These are phyloP conservation scores for Linnemannia zychae DNA, from an alignment of 192 early-diverging fungal species.

Conservation along the genomic window DNA sequence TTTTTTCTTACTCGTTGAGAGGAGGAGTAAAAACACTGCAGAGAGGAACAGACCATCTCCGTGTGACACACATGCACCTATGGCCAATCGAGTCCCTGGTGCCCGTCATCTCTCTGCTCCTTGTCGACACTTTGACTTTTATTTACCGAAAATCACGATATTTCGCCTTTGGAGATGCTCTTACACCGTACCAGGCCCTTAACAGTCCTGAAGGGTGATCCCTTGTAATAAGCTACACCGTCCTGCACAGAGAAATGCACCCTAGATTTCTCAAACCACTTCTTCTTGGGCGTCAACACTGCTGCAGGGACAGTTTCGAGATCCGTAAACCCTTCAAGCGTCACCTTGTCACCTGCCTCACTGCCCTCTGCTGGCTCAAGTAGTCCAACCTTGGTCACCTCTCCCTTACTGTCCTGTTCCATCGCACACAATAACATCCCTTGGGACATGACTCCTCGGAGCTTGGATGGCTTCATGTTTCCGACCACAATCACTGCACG, in stretches of 20 bases:
- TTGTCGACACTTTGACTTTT: neutral
- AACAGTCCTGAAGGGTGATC: conserved; percentile 43
- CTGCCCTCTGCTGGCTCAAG: conserved; percentile 65
- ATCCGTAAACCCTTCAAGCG: conserved; percentile 58
- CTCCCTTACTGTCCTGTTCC: conserved; percentile 50
- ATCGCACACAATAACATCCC: conserved; percentile 77
- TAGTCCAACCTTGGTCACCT: conserved; percentile 64
- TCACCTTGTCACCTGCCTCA: conserved; percentile 67
- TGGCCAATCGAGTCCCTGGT: conserved; percentile 1
- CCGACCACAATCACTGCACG: conserved; percentile 67
- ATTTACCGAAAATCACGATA: conserved; percentile 23
- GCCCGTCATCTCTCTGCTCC: conserved; percentile 5
- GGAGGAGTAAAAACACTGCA: no score
- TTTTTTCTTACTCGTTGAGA: neutral
- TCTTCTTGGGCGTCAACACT: conserved; percentile 48
- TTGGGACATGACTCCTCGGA: conserved; percentile 73
- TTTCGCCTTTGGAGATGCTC: conserved; percentile 40
- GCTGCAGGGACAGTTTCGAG: conserved; percentile 35
- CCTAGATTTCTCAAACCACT: conserved; percentile 53
- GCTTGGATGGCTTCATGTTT: conserved; percentile 76
- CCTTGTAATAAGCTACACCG: conserved; percentile 52
- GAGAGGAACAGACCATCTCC: neutral
- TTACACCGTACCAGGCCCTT: conserved; percentile 45
- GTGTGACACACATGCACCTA: neutral
- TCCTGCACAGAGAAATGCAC: conserved; percentile 42